Conservation (phyloP, 345 rosid species). For the Aethionema arabicum region DNA sequence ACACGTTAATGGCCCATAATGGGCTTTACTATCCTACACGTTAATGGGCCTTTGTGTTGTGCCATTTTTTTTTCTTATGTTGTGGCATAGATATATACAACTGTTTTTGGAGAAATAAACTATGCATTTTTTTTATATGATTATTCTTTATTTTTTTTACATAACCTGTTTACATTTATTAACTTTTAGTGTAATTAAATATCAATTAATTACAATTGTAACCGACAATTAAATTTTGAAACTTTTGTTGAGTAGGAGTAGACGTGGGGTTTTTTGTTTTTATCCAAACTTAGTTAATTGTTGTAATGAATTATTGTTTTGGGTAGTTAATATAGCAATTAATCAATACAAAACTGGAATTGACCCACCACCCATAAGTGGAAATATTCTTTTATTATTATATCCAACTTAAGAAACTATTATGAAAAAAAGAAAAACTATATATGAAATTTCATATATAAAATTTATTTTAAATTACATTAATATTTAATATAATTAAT, state of each 20-base stretch:
- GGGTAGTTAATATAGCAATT: neutral
- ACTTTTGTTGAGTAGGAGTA: slow-evolving; percentile 4
- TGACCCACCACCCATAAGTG: slow-evolving; percentile 8
- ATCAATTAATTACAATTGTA: slow-evolving; percentile 13
- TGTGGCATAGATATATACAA: too few relatives aligned
- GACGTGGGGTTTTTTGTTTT: slow-evolving; percentile 7
- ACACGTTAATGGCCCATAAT: too few relatives aligned
- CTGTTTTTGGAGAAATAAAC: too few relatives aligned
- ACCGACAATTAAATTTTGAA: slow-evolving; percentile 19
- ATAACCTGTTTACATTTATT: slow-evolving; percentile 5
- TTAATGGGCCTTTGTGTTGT: too few relatives aligned
- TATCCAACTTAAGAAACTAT: neutral
- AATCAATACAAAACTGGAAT: neutral
- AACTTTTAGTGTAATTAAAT: neutral
- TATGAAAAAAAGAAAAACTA: too few relatives aligned
- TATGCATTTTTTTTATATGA: neutral
- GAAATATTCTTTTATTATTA: neutral
- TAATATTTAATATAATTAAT: too few relatives aligned
- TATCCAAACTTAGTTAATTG: slow-evolving; percentile 10
- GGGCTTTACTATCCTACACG: too few relatives aligned
- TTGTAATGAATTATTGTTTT: slow-evolving; percentile 5
- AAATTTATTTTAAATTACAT: too few relatives aligned
- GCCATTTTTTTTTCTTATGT: too few relatives aligned
- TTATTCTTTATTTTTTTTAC: neutral
- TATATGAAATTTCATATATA: too few relatives aligned